Evolutionary conservation across 2,329 filamentous ascomycete species (phyloP).

Genomic region (Beauveria australis): DNA sequence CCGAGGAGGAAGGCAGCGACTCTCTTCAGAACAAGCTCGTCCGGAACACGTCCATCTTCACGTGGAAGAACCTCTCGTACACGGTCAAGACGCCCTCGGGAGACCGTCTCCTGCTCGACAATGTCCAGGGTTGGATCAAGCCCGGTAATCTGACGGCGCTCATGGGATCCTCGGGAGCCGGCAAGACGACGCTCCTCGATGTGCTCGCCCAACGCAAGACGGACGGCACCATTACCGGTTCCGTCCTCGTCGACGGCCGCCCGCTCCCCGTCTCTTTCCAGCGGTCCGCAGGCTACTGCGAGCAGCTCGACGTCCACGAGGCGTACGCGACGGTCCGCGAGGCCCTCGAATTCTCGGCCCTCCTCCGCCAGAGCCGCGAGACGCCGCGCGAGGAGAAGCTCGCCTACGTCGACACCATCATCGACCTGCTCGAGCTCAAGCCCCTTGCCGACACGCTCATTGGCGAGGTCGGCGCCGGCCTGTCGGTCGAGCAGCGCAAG

Average conservation of each 20-base stretch:
- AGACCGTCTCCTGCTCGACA: conserved; percentile 63
- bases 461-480: conserved; percentile 39
- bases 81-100: conserved; percentile 54
- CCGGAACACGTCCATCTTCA: conserved; percentile 61
- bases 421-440: conserved; percentile 50
- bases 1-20: conserved; percentile 12
- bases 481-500: conserved; percentile 47
- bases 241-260: conserved; percentile 68
- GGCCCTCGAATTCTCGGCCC: conserved; percentile 64
- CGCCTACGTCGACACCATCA: conserved; percentile 69
- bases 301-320: conserved; percentile 75
- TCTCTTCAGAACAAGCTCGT: conserved; percentile 32
- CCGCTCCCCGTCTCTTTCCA: conserved; percentile 67
- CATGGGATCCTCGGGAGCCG: conserved; percentile 76
- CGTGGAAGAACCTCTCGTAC: conserved; percentile 66
- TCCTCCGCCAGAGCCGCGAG: conserved; percentile 62
- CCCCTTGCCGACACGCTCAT: conserved; percentile 42
- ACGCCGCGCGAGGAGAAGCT: conserved; percentile 60
- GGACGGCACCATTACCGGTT: conserved; percentile 66
- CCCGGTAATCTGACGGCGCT: conserved; percentile 69
- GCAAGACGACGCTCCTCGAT: conserved; percentile 79
- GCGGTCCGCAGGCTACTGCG: conserved; percentile 69
- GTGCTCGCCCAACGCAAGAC: conserved; percentile 73
- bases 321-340: conserved; percentile 67
- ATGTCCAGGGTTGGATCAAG: conserved; percentile 78